These are phyloP conservation scores for Knufia petricola DNA, from an alignment of 2,329 filamentous ascomycete species.

Conservation along the genomic window DNA sequence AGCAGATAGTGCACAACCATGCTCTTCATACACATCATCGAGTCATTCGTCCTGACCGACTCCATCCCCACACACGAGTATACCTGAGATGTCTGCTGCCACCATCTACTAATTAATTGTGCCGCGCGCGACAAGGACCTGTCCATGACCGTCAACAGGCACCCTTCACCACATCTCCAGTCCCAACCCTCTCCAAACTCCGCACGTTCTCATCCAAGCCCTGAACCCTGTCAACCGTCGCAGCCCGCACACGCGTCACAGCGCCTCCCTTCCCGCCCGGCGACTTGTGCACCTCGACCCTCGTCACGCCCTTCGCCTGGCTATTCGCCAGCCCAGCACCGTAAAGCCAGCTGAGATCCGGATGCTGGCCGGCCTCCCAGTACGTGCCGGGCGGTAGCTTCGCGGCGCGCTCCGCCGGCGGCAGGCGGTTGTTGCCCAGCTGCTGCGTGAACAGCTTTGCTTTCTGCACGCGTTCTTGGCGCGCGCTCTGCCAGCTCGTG, in stretches of 20 bases:
- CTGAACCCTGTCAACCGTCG: slow-evolving; percentile 2
- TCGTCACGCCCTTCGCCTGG: slow-evolving; percentile 5
- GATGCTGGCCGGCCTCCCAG: slow-evolving; percentile 7
- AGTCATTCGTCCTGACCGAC: too few relatives aligned
- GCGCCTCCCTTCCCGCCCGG: neutral
- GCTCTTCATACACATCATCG: neutral
- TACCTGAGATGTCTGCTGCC: too few relatives aligned
- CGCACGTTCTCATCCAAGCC: neutral
- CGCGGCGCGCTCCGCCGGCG: neutral
- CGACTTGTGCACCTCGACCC: slow-evolving; percentile 4
- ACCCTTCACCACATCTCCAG: neutral
- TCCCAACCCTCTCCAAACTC: neutral
- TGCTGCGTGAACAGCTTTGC: slow-evolving; percentile 38
- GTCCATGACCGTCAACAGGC: neutral
- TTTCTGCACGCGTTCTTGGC: slow-evolving; percentile 40
- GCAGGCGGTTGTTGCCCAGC: slow-evolving; percentile 5
- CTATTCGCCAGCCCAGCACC: slow-evolving; percentile 7
- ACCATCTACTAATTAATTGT: too few relatives aligned
- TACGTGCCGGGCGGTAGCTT: slow-evolving; percentile 6
- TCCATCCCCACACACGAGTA: too few relatives aligned
- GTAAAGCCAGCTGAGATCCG: slow-evolving; percentile 7
- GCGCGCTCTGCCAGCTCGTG: slow-evolving; percentile 38
- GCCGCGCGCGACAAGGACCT: too few relatives aligned
- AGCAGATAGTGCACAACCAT: neutral
- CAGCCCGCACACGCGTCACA: slow-evolving; percentile 3